These are phyloP conservation scores for Citeromyces hawaiiensis DNA, from an alignment of 1,139 yeast species.

Conservation along the genomic window DNA sequence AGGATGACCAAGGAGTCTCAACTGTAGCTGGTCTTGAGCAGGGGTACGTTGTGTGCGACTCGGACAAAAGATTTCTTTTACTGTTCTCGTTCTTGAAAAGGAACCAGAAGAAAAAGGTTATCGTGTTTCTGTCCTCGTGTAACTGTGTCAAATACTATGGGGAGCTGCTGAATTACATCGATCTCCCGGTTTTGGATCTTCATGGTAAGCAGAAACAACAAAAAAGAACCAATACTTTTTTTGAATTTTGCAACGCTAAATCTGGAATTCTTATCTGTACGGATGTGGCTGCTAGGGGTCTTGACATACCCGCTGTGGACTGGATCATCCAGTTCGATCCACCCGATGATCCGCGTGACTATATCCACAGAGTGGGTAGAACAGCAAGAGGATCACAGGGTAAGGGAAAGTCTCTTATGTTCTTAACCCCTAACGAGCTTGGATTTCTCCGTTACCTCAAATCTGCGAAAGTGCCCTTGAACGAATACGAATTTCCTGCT, in stretches of 20 bases:
- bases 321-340: constrained; percentile 98
- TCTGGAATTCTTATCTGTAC: constrained; percentile 90
- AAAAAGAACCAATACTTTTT: constrained; percentile 92
- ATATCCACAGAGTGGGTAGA: constrained; percentile 95
- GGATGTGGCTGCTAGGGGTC: constrained; percentile 97
- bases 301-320: constrained; percentile 94
- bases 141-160: constrained; percentile 95
- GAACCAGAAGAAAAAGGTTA: constrained; percentile 78
- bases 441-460: constrained; percentile 91
- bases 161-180: constrained; percentile 87
- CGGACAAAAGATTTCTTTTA: constrained; percentile 83
- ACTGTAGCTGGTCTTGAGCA: constrained; percentile 97
- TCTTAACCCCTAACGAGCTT: constrained; percentile 82
- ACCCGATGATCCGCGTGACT: constrained; percentile 98
- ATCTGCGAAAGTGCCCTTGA: constrained; percentile 93
- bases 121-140: constrained; percentile 92
- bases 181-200: constrained; percentile 86
- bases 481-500: constrained; percentile 91
- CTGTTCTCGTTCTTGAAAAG: constrained; percentile 88
- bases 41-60: constrained; percentile 95
- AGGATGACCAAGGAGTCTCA: constrained; percentile 66
- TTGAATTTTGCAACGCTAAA: constrained; percentile 94
- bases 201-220: constrained; percentile 99
- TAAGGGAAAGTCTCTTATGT: constrained; percentile 89
- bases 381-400: constrained; percentile 94